Conservation (phyloP, 192 early-diverging fungal genomes). For the Rhizoclosmatium globosum region DNA sequence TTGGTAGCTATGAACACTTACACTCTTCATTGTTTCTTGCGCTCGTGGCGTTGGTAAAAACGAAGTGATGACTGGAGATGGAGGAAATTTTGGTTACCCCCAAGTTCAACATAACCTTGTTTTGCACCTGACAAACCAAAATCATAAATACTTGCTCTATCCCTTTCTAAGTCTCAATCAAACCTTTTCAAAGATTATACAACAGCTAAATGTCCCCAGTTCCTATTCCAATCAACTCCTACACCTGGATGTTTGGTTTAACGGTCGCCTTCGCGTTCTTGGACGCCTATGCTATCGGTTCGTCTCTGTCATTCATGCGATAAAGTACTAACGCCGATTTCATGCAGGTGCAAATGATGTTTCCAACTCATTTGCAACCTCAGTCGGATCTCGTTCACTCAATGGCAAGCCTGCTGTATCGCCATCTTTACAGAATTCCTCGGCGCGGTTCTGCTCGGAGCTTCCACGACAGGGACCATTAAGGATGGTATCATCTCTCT, state of each 20-base stretch:
- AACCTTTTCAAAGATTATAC: neutral
- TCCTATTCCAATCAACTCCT: slow-evolving; percentile 25
- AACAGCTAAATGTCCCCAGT: neutral
- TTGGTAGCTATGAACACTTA: too few species aligned
- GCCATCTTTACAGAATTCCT: slow-evolving; percentile 86
- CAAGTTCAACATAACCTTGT: too few species aligned
- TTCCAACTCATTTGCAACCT: slow-evolving; percentile 87
- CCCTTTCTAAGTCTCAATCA: too few species aligned
- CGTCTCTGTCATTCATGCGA: neutral
- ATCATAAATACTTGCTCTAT: too few species aligned
- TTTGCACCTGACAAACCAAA: too few species aligned
- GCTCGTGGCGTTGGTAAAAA: too few species aligned
- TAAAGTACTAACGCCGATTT: neutral
- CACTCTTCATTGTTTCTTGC: too few species aligned
- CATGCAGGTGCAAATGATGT: slow-evolving; percentile 79
- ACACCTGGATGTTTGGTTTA: slow-evolving; percentile 70
- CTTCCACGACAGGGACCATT: slow-evolving; percentile 79
- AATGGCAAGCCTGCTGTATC: slow-evolving; percentile 77
- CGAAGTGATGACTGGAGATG: too few species aligned
- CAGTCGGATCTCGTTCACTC: slow-evolving; percentile 84
- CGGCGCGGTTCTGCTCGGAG: slow-evolving; percentile 79
- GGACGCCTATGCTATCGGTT: slow-evolving; percentile 80
- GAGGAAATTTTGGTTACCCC: too few species aligned
- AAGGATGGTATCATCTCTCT: slow-evolving; percentile 76
- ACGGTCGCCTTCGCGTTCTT: slow-evolving; percentile 70